Evolutionary conservation across 305 asterid species (phyloP), one percentile per base, ranked within the genome.

Genomic region (Coffea humblotiana): DNA sequence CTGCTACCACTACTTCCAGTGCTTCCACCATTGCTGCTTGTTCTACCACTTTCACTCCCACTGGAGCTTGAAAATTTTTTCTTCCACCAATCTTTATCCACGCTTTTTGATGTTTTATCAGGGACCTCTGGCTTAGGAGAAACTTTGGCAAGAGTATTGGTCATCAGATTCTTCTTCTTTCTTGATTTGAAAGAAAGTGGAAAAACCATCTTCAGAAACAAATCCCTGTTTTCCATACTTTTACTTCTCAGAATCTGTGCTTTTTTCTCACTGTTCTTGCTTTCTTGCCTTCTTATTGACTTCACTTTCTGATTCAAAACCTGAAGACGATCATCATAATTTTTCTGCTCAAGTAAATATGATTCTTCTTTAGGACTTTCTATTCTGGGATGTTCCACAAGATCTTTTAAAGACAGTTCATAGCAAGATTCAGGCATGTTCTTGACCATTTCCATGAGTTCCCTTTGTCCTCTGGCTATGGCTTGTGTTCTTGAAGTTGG

Each of bases 51-150:
- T 18, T 89, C 90, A 78, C 96, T 90, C 76, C 83, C 92, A 68
- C 88, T 87, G 11, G 98, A 92, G 12, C 83, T 86, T 10, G 85
- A 79, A 70, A 88, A 86, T 81, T 86, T 89, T 83, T 87, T 94
- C 92, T 89, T 91, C 98, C 98, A 93, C 95, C 97, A 94, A 63
- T 94, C 96, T 83, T 78, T 85, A 47, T 89, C 95, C 9, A 87
- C 78, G 48, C 77, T 80, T 68, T 65, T 85, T 77, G 83, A 71
- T 23, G 84, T 10, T 63, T 80, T 79, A 11, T 81, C 86, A 56
- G 48, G 19, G 7, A 23, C 82, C 78, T 90, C 91, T 27, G 88
- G 88, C 79, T 84, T 90, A 2, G 91, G 90, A 29, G 95, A 89
- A 80, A 90, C 93, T 64, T 58, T 90, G 8, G 90, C 87, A 67